phyloP scores from a whole-genome alignment of 257 asterid species.

The Orobanche coerulescens region DNA sequence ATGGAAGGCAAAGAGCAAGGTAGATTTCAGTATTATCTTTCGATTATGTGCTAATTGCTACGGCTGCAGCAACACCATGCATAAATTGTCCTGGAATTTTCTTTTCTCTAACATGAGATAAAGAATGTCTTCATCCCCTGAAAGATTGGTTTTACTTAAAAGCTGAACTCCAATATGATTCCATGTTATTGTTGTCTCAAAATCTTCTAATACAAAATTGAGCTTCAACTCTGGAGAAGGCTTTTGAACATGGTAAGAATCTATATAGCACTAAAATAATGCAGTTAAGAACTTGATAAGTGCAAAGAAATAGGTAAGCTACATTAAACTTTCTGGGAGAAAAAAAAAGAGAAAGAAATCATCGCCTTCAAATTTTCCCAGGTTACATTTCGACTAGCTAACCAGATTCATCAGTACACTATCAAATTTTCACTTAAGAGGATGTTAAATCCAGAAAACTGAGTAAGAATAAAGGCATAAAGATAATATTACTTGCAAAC shows the following conservation, averaged over 20 bases:
- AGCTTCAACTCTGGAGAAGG: neutral
- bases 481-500: constrained; percentile 7
- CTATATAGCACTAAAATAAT: neutral
- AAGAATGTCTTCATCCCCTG: too few relatives aligned
- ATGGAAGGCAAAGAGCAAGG: constrained; percentile 3
- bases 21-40: neutral
- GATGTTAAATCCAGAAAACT: neutral
- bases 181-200: too few relatives aligned
- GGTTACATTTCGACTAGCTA: neutral
- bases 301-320: neutral
- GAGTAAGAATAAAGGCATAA: neutral
- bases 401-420: neutral
- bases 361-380: neutral
- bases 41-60: neutral
- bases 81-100: too few relatives aligned
- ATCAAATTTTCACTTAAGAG: neutral
- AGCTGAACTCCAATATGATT: too few relatives aligned
- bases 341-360: neutral
- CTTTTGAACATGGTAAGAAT: constrained; percentile 1
- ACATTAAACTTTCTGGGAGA: neutral
- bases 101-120: too few relatives aligned
- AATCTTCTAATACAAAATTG: too few relatives aligned
- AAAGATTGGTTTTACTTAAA: too few relatives aligned
- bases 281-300: neutral
- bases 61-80: neutral